Percentiles rank a stretch among this genome's conserved stretches.
phyloP scores from a whole-genome alignment of 805 yeast genomes.

The Middelhovenomyces tepae region DNA sequence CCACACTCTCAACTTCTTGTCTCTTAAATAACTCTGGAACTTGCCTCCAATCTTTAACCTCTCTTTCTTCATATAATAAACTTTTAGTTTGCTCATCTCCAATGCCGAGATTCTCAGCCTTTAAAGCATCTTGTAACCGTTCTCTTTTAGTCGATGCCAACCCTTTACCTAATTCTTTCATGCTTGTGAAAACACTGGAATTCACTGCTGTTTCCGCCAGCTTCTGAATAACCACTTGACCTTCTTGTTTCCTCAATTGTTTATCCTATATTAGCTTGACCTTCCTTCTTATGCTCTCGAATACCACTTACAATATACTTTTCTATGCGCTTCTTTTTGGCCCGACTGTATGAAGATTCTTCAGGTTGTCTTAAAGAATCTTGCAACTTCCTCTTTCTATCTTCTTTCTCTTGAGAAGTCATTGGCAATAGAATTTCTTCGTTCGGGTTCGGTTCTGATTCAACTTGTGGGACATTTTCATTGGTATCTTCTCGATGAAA shows the following conservation, averaged over 20 bases:
- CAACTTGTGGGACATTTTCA: constrained; percentile 10
- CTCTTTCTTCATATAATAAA: constrained; percentile 61
- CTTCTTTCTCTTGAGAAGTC: constrained; percentile 52
- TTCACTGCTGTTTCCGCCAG: constrained; percentile 58
- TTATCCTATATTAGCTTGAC: constrained; percentile 40
- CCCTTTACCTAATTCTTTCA: constrained; percentile 73
- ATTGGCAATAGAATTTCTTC: constrained; percentile 55
- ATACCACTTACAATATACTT: constrained; percentile 54
- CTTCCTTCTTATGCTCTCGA: constrained; percentile 8
- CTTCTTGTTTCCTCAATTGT: constrained; percentile 82
- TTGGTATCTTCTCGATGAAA: constrained; percentile 33
- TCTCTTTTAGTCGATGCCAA: constrained; percentile 55
- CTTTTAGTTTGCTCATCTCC: constrained; percentile 52
- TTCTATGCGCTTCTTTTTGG: constrained; percentile 70
- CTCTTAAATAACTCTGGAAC: constrained; percentile 9
- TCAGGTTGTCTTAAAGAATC: constrained; percentile 45
- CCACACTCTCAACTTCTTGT: constrained; percentile 8
- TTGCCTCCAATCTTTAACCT: constrained; percentile 53
- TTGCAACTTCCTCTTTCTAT: constrained; percentile 57
- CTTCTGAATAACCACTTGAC: constrained; percentile 65
- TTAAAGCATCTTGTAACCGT: constrained; percentile 64
- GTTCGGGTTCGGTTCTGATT: constrained; percentile 38
- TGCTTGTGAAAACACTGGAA: constrained; percentile 56
- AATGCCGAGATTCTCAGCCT: constrained; percentile 63
- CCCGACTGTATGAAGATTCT: constrained; percentile 56